Evolutionary conservation across 2,329 filamentous ascomycete genomes (phyloP).

Genomic region (Nigrospora oryzae): DNA sequence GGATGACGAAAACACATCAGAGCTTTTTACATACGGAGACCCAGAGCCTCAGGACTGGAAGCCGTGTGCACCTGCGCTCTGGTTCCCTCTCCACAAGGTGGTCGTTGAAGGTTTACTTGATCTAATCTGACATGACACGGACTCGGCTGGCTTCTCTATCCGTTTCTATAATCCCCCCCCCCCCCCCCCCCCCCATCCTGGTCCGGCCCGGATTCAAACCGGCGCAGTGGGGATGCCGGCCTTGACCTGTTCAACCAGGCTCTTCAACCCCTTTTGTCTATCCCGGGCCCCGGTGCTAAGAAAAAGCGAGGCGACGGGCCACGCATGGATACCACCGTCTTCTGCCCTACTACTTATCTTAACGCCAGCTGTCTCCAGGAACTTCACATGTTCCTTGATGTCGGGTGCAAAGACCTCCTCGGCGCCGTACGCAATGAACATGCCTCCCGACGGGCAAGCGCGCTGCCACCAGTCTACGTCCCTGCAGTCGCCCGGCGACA

Average conservation of each 20-base stretch:
- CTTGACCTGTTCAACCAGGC: slow-evolving; percentile 29
- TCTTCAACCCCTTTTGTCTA: slow-evolving; percentile 41
- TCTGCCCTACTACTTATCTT: slow-evolving; percentile 52
- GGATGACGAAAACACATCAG: slow-evolving; percentile 23
- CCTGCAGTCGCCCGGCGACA: slow-evolving; percentile 65
- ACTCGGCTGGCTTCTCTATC: background rate
- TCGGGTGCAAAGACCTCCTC: slow-evolving; percentile 74
- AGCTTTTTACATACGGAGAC: slow-evolving; percentile 28
- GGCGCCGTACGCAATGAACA: slow-evolving; percentile 62
- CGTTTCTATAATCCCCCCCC: background rate
- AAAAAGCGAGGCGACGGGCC: slow-evolving; percentile 66
- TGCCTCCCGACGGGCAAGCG: slow-evolving; percentile 58
- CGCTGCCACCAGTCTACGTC: slow-evolving; percentile 58
- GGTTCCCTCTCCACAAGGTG: slow-evolving; percentile 33
- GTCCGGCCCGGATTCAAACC: background rate
- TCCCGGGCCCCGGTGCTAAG: slow-evolving; percentile 38
- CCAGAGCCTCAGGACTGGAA: slow-evolving; percentile 28
- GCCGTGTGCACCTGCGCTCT: slow-evolving; percentile 35
- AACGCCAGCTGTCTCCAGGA: slow-evolving; percentile 44
- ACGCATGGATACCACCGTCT: slow-evolving; percentile 66
- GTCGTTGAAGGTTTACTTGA: slow-evolving; percentile 49
- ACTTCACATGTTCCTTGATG: slow-evolving; percentile 49
- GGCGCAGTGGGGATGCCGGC: slow-evolving; percentile 16
- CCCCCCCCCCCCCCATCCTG: background rate
- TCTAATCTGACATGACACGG: slow-evolving; percentile 50